A percentile compares a stretch with the other conserved stretches of the same genome.
Conservation (phyloP, 345 rosid species). For the Mangifera indica region DNA sequence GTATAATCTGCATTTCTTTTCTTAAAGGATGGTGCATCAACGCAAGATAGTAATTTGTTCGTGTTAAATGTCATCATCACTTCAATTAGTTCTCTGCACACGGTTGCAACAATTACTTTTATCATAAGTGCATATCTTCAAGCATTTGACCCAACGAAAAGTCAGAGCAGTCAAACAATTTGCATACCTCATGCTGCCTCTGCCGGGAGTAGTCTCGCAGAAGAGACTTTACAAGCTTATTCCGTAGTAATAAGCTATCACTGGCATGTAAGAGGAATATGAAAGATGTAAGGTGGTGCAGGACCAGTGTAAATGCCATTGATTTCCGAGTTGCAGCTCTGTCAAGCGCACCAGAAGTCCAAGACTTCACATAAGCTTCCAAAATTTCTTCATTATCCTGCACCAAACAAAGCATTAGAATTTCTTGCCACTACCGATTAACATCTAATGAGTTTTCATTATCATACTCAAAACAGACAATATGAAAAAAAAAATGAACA, state of each 20-base stretch:
- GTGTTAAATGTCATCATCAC: background rate
- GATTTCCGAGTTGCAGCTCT: constrained; percentile 63
- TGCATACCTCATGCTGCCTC: constrained; percentile 60
- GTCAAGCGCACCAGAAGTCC: constrained; percentile 80
- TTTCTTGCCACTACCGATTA: no score
- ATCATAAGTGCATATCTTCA: background rate
- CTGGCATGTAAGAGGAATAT: constrained; percentile 38
- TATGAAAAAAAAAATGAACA: background rate
- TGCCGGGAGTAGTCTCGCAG: constrained; percentile 65
- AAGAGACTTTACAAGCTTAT: constrained; percentile 63
- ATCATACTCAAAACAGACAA: background rate
- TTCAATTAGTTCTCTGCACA: background rate
- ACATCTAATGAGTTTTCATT: no score
- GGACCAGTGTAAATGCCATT: constrained; percentile 50
- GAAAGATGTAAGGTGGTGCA: constrained; percentile 69
- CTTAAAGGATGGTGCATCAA: background rate
- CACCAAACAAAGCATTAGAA: background rate
- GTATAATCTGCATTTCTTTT: background rate
- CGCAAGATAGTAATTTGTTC: background rate
- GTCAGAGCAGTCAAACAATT: constrained; percentile 3
- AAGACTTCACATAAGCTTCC: constrained; percentile 74
- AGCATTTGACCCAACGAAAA: background rate
- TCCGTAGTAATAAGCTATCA: constrained; percentile 38
- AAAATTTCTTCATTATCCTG: constrained; percentile 72
- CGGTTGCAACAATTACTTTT: background rate